phyloP scores from a whole-genome alignment of 768 basidiomycete genomes.

The Leccinum barrowsii region DNA sequence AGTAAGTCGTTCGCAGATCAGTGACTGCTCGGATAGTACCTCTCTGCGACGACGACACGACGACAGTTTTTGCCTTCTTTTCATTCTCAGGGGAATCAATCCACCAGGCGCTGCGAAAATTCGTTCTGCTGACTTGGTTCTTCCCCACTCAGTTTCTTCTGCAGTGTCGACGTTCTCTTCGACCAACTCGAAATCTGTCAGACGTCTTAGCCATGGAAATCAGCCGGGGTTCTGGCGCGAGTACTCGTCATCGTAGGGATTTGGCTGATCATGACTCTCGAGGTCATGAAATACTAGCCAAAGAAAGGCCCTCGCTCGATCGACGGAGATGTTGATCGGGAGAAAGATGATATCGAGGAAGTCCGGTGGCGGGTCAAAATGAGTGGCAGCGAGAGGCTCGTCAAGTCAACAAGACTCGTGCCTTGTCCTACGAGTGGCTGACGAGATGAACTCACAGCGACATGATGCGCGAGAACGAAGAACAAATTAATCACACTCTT shows the following conservation, averaged over 20 bases:
- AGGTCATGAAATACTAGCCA: constrained; percentile 84
- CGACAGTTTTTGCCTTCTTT: constrained; percentile 41
- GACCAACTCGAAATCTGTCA: constrained; percentile 51
- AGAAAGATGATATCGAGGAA: constrained; percentile 79
- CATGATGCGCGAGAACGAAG: constrained; percentile 78
- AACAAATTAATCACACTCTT: constrained; percentile 87
- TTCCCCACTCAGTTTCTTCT: constrained; percentile 78
- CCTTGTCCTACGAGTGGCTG: constrained; percentile 1
- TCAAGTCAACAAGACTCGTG: constrained; percentile 6
- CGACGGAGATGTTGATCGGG: constrained; percentile 58
- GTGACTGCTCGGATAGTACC: constrained; percentile 9
- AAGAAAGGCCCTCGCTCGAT: constrained; percentile 76
- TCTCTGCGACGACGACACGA: constrained; percentile 31
- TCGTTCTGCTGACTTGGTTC: constrained; percentile 66
- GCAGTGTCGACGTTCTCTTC: constrained; percentile 68
- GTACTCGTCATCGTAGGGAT: constrained; percentile 73
- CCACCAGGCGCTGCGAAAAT: constrained; percentile 72
- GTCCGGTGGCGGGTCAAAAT: constrained; percentile 72
- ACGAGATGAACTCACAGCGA: constrained; percentile 50
- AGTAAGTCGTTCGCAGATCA: constrained; percentile 5
- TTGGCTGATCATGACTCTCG: constrained; percentile 56
- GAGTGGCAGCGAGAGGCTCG: constrained; percentile 58
- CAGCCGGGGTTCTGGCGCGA: constrained; percentile 56
- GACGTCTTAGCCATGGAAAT: constrained; percentile 55
- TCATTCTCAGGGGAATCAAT: constrained; percentile 50